phyloP scores from a whole-genome alignment of 2,329 filamentous ascomycete species.

The Knufia petricola region DNA sequence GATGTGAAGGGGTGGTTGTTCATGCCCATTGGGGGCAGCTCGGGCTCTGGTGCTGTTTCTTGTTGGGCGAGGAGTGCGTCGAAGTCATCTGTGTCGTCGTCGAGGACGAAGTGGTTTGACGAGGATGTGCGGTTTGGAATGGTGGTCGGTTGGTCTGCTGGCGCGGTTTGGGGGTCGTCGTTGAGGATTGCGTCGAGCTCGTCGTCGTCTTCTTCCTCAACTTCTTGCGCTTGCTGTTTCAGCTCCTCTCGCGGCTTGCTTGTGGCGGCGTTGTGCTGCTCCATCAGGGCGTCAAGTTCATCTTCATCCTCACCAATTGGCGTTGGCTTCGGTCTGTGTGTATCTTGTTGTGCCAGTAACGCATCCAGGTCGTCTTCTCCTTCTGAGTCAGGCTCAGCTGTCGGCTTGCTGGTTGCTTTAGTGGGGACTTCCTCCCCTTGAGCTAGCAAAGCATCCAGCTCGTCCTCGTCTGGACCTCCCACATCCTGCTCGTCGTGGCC shows the following conservation, averaged over 20 bases:
- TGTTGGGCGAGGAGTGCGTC: constrained; percentile 8
- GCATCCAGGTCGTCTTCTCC: constrained; percentile 24
- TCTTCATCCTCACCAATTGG: not conserved
- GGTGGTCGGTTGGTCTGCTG: too few species aligned
- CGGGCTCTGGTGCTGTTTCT: not conserved
- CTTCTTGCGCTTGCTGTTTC: not conserved
- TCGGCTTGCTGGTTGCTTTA: not conserved
- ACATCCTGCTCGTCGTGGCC: constrained; percentile 14
- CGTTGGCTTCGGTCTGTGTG: not conserved
- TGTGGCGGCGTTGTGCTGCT: not conserved
- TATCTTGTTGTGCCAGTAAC: constrained; percentile 21
- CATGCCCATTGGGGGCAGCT: constrained; percentile 1
- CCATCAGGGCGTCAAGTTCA: constrained; percentile 2
- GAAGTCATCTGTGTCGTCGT: constrained; percentile 11
- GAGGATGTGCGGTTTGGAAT: too few species aligned
- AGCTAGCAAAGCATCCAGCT: constrained; percentile 14
- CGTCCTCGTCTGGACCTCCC: constrained; percentile 13
- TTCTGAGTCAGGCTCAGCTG: constrained; percentile 15
- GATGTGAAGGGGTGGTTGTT: constrained; percentile 5
- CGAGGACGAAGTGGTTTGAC: too few species aligned
- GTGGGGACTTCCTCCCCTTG: not conserved
- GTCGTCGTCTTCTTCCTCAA: not conserved
- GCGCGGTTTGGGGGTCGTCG: not conserved
- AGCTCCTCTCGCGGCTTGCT: not conserved
- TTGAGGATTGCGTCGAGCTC: constrained; percentile 6